Evolutionary conservation across 1,284 basidiomycete species (phyloP).

Genomic region (Chondrostereum purpureum): DNA sequence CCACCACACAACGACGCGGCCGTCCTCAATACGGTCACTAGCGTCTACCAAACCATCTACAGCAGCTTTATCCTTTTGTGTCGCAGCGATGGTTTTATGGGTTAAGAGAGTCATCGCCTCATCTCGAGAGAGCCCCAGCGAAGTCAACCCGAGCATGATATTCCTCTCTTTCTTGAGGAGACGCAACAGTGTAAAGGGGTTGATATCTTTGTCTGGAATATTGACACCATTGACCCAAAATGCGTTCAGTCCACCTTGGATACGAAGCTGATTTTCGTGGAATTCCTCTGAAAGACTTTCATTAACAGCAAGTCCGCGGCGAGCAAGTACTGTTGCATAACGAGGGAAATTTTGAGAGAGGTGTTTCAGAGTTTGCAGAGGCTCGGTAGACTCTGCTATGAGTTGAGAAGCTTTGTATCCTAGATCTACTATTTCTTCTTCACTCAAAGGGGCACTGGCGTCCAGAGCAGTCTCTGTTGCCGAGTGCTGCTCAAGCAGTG

Average conservation of each 20-base stretch:
- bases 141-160: constrained; percentile 55
- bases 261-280: constrained; percentile 46
- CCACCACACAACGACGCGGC: constrained; percentile 74
- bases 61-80: constrained; percentile 44
- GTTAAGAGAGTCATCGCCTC: constrained; percentile 72
- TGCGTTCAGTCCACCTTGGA: constrained; percentile 46
- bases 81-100: constrained; percentile 46
- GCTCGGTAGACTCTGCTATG: constrained; percentile 52
- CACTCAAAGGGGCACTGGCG: constrained; percentile 50
- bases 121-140: constrained; percentile 52
- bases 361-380: constrained; percentile 58
- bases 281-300: constrained; percentile 53
- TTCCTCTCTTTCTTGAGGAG: constrained; percentile 69
- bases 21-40: constrained; percentile 79
- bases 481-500: constrained; percentile 51
- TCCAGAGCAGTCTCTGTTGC: constrained; percentile 43
- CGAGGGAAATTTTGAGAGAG: constrained; percentile 86
- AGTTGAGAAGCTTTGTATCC: constrained; percentile 71
- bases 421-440: constrained; percentile 66
- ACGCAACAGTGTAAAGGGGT: constrained; percentile 64
- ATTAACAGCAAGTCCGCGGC: constrained; percentile 49
- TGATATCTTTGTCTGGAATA: constrained; percentile 59
- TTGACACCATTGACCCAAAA: constrained; percentile 78
- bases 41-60: constrained; percentile 82
- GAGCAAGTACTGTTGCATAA: constrained; percentile 67